Percentiles rank a stretch among this genome's conserved stretches.
Conservation (phyloP, 148 eudicot genomes). For the Camellia japonica region DNA sequence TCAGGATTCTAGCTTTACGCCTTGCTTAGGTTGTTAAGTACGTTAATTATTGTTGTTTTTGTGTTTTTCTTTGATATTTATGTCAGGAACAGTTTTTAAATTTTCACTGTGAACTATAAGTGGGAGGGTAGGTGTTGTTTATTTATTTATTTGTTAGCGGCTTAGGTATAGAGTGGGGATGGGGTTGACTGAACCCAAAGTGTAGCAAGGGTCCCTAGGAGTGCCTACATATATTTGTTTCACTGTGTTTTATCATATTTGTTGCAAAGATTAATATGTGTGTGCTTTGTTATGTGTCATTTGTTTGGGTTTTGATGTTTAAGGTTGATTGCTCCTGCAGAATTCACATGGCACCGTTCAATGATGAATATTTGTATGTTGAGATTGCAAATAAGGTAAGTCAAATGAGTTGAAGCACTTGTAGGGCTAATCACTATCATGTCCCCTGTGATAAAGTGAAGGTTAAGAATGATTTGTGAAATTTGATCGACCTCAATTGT, state of each 20-base stretch:
- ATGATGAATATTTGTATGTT: slow-evolving; percentile 79
- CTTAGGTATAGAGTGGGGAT: no score
- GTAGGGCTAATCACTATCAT: background rate
- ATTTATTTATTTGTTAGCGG: background rate
- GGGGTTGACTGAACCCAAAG: no score
- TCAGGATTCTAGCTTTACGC: background rate
- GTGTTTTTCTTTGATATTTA: background rate
- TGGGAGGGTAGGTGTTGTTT: background rate
- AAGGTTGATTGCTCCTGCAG: slow-evolving; percentile 36
- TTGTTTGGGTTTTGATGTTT: slow-evolving; percentile 13
- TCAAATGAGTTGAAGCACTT: background rate
- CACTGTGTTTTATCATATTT: background rate
- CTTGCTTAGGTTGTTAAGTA: background rate
- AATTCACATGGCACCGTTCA: slow-evolving; percentile 98
- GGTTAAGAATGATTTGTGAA: background rate
- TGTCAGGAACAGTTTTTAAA: background rate
- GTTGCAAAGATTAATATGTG: slow-evolving; percentile 1
- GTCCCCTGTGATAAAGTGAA: background rate
- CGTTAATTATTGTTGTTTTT: background rate
- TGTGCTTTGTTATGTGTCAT: background rate
- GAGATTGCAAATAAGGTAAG: slow-evolving; percentile 95
- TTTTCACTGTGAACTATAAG: background rate
- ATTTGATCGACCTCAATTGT: background rate
- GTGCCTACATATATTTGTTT: no score
- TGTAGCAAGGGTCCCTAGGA: no score